Conservation (phyloP, 805 yeast genomes). For the Dipodascus albidus region DNA sequence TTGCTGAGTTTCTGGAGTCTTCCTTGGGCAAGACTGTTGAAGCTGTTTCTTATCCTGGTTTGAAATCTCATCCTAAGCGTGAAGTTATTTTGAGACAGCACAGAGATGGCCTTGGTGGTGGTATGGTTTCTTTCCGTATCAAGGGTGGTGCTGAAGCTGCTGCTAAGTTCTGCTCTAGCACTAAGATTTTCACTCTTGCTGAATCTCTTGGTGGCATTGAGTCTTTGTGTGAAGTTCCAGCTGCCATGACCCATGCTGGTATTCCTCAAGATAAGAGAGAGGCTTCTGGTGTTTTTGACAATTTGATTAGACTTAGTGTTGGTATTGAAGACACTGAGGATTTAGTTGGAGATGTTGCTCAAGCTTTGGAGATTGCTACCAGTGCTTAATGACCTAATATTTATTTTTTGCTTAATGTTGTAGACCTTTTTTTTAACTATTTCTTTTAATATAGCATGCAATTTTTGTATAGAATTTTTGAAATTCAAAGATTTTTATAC, state of each 20-base stretch:
- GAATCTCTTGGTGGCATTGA: constrained; percentile 89
- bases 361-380: constrained; percentile 44
- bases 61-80: constrained; percentile 51
- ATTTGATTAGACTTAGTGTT: constrained; percentile 69
- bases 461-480: too few relatives aligned
- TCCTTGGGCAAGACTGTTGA: constrained; percentile 34
- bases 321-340: constrained; percentile 83
- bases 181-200: constrained; percentile 73
- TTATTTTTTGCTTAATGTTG: neutral
- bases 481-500: too few relatives aligned
- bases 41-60: constrained; percentile 77
- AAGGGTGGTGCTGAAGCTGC: constrained; percentile 75
- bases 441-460: too few relatives aligned
- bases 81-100: constrained; percentile 63
- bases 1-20: constrained; percentile 50
- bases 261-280: constrained; percentile 71
- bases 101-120: constrained; percentile 80
- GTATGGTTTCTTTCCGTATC: constrained; percentile 82
- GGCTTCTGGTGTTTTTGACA: constrained; percentile 69
- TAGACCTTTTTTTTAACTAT: too few relatives aligned
- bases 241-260: constrained; percentile 88
- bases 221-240: constrained; percentile 77
- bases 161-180: constrained; percentile 55
- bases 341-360: constrained; percentile 55
- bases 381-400: neutral